Percentiles rank a stretch among this genome's conserved stretches.
These are phyloP conservation scores for Solanum hybrid DNA, from an alignment of 305 asterid species.

Conservation along the genomic window DNA sequence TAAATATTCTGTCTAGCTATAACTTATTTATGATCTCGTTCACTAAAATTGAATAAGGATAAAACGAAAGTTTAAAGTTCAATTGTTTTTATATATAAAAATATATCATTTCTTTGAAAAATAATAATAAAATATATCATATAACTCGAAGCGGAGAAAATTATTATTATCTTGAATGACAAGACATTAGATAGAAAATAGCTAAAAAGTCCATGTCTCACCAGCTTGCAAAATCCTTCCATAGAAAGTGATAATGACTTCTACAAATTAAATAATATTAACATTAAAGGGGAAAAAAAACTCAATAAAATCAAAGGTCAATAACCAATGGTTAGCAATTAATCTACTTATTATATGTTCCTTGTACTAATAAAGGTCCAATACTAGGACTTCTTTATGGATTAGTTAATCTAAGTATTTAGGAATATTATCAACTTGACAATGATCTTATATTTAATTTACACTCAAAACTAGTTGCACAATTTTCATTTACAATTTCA, in stretches of 20 bases:
- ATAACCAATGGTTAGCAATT: neutral
- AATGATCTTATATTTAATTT: neutral
- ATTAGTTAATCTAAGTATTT: neutral
- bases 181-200: neutral
- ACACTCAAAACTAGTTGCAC: neutral
- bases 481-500: neutral
- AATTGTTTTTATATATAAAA: neutral
- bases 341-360: neutral
- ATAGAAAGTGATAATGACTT: neutral
- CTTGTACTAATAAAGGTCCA: neutral
- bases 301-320: neutral
- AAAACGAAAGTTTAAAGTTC: neutral
- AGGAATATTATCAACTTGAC: neutral
- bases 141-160: neutral
- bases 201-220: neutral
- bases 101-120: neutral
- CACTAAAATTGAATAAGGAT: neutral
- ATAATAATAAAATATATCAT: fast-evolving
- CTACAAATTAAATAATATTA: neutral
- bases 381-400: neutral
- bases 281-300: neutral
- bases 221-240: neutral
- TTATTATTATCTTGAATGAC: neutral
- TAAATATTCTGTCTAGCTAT: neutral
- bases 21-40: neutral